Base-by-base conservation (phyloP, 306 rosid species). In the Medicago lupulina region DNA sequence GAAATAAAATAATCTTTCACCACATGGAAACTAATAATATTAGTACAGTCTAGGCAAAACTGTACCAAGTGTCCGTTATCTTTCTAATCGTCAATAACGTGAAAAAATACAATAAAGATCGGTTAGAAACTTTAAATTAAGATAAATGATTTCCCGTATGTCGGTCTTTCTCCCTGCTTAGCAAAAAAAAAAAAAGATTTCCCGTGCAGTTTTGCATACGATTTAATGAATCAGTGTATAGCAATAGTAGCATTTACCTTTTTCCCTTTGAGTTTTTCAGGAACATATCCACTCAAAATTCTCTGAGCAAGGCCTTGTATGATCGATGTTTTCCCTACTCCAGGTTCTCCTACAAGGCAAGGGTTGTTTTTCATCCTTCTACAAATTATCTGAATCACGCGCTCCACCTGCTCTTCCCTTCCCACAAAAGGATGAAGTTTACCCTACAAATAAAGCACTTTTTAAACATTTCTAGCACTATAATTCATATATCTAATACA, bases 351-450 rank as follows among this genome's bases (percentile, higher is more conserved):
- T 8, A 61, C 67, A 61, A 61, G 67, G 43, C 67, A 61, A 15
- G 67, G 67, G 16, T 61, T 61, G 67, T 61, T 61, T 61, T 61
- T 61, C 67, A 34, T 61, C 43, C 43, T 4, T 61, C 67, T 61
- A 61, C 67, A 61, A 34, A 61, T 31, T 61, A 61, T 61, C 23
- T 61, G 67, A 61, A 61, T 61, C 1, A 61, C 67, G 67, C 67
- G 67, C 18, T 61, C 67, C 13, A 61, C 44, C 15, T 61, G 67
- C 41, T 61, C 67, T 61, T 61, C 67, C 13, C 67, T 61, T 9
- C 67, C 67, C 12, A 61, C 67, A n/a, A 61, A 61, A 3, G 67
- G 67, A 31, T 61, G 67, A 15, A 61, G 44, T n/a, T 61, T 34
- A 61, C 67, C 67, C 67, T 61, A 28, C 3, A 28, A 28, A 28